phyloP scores from a whole-genome alignment of 345 rosid genomes.

The Eucalyptus virginea region DNA sequence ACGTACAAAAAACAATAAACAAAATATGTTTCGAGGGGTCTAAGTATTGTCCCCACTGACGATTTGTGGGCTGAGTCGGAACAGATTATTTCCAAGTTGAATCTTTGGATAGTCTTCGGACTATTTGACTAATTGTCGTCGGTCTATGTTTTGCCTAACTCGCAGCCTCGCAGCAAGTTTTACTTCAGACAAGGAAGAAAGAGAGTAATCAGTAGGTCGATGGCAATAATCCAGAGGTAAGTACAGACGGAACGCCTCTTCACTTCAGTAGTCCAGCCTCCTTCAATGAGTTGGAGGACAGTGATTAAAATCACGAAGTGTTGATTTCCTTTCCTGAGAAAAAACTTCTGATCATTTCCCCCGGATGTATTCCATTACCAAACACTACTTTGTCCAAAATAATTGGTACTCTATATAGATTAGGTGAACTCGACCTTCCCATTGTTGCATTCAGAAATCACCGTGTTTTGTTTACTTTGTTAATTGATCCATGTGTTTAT shows the following conservation, averaged over 20 bases:
- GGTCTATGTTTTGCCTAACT: not conserved
- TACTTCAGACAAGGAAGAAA: too few relatives aligned
- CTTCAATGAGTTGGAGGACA: not conserved
- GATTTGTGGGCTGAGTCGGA: too few relatives aligned
- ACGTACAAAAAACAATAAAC: too few relatives aligned
- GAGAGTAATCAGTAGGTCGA: too few relatives aligned
- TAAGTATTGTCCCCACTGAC: too few relatives aligned
- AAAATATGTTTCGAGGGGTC: too few relatives aligned
- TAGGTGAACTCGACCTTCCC: not conserved
- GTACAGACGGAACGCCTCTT: accelerated
- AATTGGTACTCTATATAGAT: not conserved
- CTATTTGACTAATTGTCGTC: not conserved
- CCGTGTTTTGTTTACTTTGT: too few relatives aligned
- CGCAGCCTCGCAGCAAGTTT: too few relatives aligned
- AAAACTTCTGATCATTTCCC: not conserved
- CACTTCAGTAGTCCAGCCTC: not conserved
- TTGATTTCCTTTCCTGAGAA: not conserved
- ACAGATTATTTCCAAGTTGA: too few relatives aligned
- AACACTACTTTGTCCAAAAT: not conserved
- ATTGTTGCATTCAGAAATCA: not conserved
- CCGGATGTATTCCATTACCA: not conserved
- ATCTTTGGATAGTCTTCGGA: too few relatives aligned
- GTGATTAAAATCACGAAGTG: accelerated
- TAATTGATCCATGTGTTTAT: not conserved
- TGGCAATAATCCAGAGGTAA: too few relatives aligned